Evolutionary conservation across 106 monocot genomes (phyloP).

Genomic region (Amphibolis antarctica): DNA sequence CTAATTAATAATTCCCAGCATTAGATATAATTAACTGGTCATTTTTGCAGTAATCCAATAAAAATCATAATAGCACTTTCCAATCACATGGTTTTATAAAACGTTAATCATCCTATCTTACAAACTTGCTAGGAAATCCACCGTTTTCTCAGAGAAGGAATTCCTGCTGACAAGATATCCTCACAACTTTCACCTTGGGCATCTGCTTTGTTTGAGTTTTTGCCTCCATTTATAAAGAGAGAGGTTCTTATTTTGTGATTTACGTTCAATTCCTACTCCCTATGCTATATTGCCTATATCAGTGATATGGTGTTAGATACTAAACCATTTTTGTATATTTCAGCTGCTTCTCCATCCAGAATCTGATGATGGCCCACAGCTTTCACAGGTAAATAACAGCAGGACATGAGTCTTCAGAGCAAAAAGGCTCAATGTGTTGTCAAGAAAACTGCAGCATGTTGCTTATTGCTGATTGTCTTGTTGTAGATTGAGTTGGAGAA

Average conservation of each 20-base stretch:
- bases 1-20: neutral
- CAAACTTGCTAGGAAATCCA: slow-evolving; percentile 59
- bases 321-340: slow-evolving; percentile 7
- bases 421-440: neutral
- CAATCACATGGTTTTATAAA: no score
- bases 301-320: neutral
- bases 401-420: neutral
- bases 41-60: neutral
- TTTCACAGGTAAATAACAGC: slow-evolving; percentile 46
- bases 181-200: slow-evolving; percentile 77
- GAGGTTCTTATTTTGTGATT: slow-evolving; percentile 26
- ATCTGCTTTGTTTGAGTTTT: slow-evolving; percentile 73
- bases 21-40: neutral
- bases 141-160: slow-evolving; percentile 43
- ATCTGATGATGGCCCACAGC: slow-evolving; percentile 69
- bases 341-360: slow-evolving; percentile 75
- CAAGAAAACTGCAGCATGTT: neutral
- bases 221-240: slow-evolving; percentile 74
- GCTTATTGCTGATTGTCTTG: neutral
- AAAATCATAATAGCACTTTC: neutral
- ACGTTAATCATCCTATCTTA: neutral
- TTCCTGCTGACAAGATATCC: slow-evolving; percentile 46
- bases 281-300: neutral
- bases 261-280: neutral
- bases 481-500: slow-evolving; percentile 73